These are phyloP conservation scores for Bothriochloa decipiens DNA, from an alignment of 176 grass and related monocot genomes.

Conservation along the genomic window DNA sequence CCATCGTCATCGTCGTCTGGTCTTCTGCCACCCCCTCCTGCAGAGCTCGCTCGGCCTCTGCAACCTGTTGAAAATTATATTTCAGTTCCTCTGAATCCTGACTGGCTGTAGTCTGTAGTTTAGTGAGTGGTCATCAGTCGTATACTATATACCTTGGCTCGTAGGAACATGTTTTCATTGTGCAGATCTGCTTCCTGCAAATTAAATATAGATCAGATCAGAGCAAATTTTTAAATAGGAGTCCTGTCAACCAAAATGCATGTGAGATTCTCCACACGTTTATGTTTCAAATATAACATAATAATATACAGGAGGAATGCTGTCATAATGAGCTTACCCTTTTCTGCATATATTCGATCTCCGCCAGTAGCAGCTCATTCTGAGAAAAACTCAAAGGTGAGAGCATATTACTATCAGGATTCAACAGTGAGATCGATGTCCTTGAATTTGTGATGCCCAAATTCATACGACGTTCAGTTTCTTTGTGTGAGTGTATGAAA, in stretches of 20 bases:
- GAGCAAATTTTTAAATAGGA: not conserved
- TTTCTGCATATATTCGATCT: constrained; percentile 73
- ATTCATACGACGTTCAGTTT: not conserved
- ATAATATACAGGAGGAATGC: not conserved
- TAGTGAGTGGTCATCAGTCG: not conserved
- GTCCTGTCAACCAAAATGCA: constrained; percentile 2
- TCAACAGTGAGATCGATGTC: not conserved
- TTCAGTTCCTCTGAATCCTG: not conserved
- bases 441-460: not conserved
- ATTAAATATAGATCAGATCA: not conserved
- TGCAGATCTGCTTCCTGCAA: constrained; percentile 67
- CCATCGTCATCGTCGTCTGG: constrained; percentile 40
- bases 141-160: constrained; percentile 60
- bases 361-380: constrained; percentile 70
- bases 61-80: constrained; percentile 39
- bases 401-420: constrained; percentile 4
- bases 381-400: constrained; percentile 39
- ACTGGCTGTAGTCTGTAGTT: not conserved
- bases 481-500: not conserved
- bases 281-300: not conserved
- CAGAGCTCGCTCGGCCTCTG: constrained; percentile 57
- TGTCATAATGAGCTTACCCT: constrained; percentile 45
- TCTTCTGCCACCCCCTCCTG: constrained; percentile 19
- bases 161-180: constrained; percentile 67
- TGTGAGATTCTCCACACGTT: not conserved